These are phyloP conservation scores for Bipolaris sorokiniana DNA, from an alignment of 2,329 filamentous ascomycete genomes.

Conservation along the genomic window DNA sequence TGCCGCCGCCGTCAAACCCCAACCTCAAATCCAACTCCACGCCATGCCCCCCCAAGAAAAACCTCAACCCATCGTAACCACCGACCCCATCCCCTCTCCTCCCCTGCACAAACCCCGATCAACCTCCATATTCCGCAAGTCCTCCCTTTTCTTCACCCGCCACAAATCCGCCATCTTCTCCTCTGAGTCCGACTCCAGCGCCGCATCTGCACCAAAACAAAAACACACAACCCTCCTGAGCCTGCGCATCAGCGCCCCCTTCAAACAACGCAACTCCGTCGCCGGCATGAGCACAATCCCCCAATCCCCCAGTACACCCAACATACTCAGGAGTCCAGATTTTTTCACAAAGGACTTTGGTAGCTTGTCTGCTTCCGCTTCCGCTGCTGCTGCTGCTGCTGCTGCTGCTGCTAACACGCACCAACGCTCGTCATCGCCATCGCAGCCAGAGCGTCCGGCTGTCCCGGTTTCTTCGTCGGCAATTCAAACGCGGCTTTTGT, in stretches of 20 bases:
- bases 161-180: constrained; percentile 2
- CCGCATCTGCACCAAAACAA: constrained; percentile 6
- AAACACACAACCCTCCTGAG: constrained; percentile 25
- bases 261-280: constrained; percentile 1
- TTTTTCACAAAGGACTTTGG: constrained; percentile 7
- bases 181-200: background rate
- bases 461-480: background rate
- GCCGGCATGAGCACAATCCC: constrained; percentile 1
- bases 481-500: constrained; percentile 1
- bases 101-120: background rate
- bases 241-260: constrained; percentile 19
- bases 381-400: background rate
- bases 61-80: background rate
- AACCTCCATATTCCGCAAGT: constrained; percentile 15
- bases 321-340: constrained; percentile 10
- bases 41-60: background rate
- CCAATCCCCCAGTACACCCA: background rate
- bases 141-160: constrained; percentile 16
- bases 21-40: background rate
- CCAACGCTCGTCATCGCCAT: no score
- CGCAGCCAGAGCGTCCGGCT: background rate
- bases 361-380: background rate
- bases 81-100: constrained; percentile 7
- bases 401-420: no score
- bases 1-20: background rate